Base-by-base conservation (phyloP, 208 protist genomes). In the Porcisia hertigi region DNA sequence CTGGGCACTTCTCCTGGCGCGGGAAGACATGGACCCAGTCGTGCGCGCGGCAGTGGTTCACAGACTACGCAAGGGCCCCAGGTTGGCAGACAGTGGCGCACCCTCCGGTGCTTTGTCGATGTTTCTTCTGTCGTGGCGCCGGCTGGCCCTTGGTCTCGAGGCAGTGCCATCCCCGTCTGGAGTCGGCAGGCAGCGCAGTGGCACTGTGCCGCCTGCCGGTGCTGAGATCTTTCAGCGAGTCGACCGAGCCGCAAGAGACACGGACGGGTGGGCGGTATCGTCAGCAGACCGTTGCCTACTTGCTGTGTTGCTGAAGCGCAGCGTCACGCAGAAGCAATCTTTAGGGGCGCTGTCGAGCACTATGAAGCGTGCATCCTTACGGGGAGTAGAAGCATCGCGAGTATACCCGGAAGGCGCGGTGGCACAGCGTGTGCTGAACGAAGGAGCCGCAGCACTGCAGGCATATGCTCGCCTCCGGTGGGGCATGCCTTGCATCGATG, bases 401-500 rank as follows among this genome's bases (percentile, higher is more conserved):
- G 25, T 12, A 34, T 20, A 9, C 6, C 2, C 34, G 36, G 53
- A 9, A 7, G 69, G 47, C 53, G 30, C 53, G 36, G 69, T 23
- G 53, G 52, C 14, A 53, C 34, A 60, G 34, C 52, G 52, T 18
- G 18, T 70, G 52, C 30, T 11, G 39, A 43, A 63, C 2, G 69
- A 41, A 12, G 69, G 67, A 36, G 23, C 59, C 7, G 47, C 66
- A 1, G 55, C 69, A 30, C 39, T 74, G 9, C 47, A 14, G 67
- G 60, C 75, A 5, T 74, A 79, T 71, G 69, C 52, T 25, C 69
- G 23, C 7, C 67, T 79, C 58, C 75, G 75, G 34, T 79, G 75
- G 75, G 47, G 4, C 20, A 47, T 67, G 64, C 23, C 39, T 14
- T 34, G 43, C 54, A 18, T 47, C 39, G 43, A 23, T 45, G 62